Percentiles rank a stretch among this genome's conserved stretches.
These are phyloP conservation scores for Oryza brachyantha DNA, from an alignment of 176 grass and related monocot species.

Conservation along the genomic window DNA sequence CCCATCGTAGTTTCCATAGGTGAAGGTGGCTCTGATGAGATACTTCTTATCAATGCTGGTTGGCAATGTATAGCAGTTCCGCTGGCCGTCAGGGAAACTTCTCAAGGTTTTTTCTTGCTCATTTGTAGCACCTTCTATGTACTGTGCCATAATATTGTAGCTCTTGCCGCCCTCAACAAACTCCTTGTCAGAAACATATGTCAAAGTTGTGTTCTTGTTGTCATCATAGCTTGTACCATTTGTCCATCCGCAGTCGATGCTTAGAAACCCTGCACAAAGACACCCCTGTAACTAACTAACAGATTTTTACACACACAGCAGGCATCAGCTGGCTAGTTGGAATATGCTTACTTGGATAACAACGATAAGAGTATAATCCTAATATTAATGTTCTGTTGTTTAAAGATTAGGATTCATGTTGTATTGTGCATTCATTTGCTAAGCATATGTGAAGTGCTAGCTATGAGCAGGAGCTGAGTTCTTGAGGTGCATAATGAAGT, in stretches of 20 bases:
- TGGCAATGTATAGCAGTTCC: constrained; percentile 22
- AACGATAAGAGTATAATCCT: not conserved
- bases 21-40: not conserved
- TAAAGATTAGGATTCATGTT: not conserved
- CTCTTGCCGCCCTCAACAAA: not conserved
- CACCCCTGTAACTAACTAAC: not conserved
- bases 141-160: not conserved
- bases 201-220: not conserved
- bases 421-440: not conserved
- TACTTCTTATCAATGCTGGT: not conserved
- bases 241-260: constrained; percentile 15
- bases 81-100: not conserved
- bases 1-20: constrained; percentile 8
- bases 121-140: accelerated
- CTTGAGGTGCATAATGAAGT: not conserved
- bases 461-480: not conserved
- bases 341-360: not conserved
- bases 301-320: not conserved
- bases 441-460: not conserved
- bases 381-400: not conserved
- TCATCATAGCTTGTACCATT: not conserved
- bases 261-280: not conserved
- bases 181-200: not conserved
- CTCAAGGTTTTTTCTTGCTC: not conserved
- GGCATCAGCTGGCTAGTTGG: not conserved